phyloP scores from a whole-genome alignment of 2,329 filamentous ascomycete species.

The Cladosporium sp. region DNA sequence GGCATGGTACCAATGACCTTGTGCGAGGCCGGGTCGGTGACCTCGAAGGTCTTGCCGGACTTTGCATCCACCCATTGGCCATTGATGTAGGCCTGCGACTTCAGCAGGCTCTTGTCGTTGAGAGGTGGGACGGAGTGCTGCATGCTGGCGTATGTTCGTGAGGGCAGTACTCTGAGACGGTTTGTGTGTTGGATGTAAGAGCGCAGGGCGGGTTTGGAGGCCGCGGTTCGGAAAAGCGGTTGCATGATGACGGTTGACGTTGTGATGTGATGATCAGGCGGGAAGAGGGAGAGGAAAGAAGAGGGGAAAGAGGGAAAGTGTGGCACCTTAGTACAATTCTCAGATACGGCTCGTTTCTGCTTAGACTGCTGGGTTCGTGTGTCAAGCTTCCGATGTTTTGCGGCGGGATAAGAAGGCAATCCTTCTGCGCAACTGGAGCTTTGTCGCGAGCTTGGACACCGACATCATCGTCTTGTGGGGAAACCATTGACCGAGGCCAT shows the following conservation, averaged over 20 bases:
- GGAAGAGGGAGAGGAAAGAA: neutral
- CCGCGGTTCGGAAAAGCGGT: conserved; percentile 18
- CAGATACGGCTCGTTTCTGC: neutral
- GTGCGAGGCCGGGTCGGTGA: conserved; percentile 79
- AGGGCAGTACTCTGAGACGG: conserved; percentile 19
- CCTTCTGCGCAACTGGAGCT: neutral
- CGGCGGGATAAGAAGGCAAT: neutral
- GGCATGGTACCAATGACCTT: conserved; percentile 76
- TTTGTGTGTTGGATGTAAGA: conserved; percentile 21
- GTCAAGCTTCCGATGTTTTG: conserved; percentile 6
- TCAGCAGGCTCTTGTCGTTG: conserved; percentile 61
- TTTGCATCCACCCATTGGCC: conserved; percentile 84
- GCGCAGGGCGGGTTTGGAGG: conserved; percentile 18
- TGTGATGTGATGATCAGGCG: conserved; percentile 1
- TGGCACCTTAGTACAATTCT: neutral
- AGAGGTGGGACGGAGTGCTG: conserved; percentile 40
- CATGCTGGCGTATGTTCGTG: conserved; percentile 38
- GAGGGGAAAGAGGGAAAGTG: neutral
- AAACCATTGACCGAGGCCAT: conserved; percentile 3
- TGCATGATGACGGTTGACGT: conserved; percentile 19
- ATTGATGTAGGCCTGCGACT: conserved; percentile 80
- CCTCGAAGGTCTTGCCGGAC: conserved; percentile 88
- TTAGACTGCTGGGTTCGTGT: neutral
- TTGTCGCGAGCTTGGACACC: neutral
- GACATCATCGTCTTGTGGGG: conserved; percentile 8